phyloP scores from a whole-genome alignment of 225 moss, liverwort and hornwort species.

The Takakia lepidozioides region DNA sequence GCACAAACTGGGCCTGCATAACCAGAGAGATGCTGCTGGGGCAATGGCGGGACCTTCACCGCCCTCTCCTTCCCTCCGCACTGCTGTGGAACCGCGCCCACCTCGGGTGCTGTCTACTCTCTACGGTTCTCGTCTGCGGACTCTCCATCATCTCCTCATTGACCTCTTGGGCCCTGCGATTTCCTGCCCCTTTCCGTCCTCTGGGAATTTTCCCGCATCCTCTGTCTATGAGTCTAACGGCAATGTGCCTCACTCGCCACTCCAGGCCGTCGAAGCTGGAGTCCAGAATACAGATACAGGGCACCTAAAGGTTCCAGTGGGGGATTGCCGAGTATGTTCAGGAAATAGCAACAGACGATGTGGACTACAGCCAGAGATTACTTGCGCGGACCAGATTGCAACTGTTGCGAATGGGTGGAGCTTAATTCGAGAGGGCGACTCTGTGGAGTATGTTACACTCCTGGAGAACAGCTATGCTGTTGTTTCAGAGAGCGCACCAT shows the following conservation, averaged over 20 bases:
- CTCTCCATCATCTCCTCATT: constrained; percentile 22
- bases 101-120: constrained; percentile 29
- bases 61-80: no score
- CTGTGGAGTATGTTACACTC: constrained; percentile 42
- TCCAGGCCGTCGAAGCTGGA: background rate
- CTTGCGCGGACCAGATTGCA: background rate
- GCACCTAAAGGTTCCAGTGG: background rate
- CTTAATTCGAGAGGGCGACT: constrained; percentile 51
- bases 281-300: background rate
- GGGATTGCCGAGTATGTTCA: background rate
- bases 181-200: background rate
- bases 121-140: constrained; percentile 25
- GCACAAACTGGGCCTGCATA: no score
- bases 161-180: constrained; percentile 13
- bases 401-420: constrained; percentile 1
- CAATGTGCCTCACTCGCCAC: background rate
- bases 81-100: no score
- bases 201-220: background rate
- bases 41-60: no score
- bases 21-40: no score
- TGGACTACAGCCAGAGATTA: no score
- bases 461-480: constrained; percentile 63
- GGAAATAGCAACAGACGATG: no score
- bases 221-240: background rate
- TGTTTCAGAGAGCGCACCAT: constrained; percentile 43